Conservation (phyloP, 2,329 filamentous ascomycete genomes). For the Penicillium sp. region DNA sequence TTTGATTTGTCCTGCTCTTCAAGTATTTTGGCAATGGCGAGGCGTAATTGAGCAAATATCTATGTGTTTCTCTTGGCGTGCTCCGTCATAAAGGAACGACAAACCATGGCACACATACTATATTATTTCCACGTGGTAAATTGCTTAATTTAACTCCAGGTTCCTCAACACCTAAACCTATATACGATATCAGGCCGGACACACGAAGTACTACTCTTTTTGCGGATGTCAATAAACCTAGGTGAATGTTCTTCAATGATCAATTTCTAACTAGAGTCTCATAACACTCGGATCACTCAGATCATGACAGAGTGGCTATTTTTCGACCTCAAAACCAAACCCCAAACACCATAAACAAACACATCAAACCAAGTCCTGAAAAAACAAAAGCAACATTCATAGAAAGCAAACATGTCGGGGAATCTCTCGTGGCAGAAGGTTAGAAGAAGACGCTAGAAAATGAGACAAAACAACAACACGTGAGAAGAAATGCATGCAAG, state of each 20-base stretch:
- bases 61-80: constrained; percentile 18
- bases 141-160: not conserved
- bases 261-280: constrained; percentile 8
- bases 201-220: not conserved
- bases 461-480: constrained; percentile 22
- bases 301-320: constrained; percentile 16
- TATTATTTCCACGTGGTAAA: not conserved
- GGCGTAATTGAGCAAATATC: constrained; percentile 35
- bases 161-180: not conserved
- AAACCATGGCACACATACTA: constrained; percentile 13
- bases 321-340: constrained; percentile 13
- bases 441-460: constrained; percentile 26
- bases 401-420: constrained; percentile 28
- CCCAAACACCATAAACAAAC: constrained; percentile 12
- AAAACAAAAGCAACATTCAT: constrained; percentile 18
- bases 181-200: not conserved
- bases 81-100: constrained; percentile 14
- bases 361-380: not conserved
- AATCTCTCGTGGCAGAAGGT: constrained; percentile 29
- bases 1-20: constrained; percentile 11
- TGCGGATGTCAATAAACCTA: not conserved
- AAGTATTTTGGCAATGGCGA: constrained; percentile 30
- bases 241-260: not conserved
- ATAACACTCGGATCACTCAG: constrained; percentile 8
- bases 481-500: constrained; percentile 20